phyloP scores from a whole-genome alignment of 225 moss, liverwort and hornwort species.

The Straminergon stramineum region DNA sequence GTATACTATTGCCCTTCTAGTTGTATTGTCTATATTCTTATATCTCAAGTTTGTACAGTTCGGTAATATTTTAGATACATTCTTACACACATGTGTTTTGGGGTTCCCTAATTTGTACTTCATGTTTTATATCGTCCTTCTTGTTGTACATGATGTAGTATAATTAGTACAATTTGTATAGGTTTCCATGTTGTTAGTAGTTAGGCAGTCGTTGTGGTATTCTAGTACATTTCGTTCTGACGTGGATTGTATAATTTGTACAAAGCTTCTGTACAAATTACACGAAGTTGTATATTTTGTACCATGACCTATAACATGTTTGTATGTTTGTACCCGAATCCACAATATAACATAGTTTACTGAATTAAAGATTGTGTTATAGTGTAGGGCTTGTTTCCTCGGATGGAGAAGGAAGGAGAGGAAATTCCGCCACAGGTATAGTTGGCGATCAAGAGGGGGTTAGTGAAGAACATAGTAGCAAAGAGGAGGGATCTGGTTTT shows the following conservation, averaged over 20 bases:
- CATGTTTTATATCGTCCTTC: neutral
- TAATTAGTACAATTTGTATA: too few relatives aligned
- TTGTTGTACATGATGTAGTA: too few relatives aligned
- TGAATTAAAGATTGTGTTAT: neutral
- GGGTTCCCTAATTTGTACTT: neutral
- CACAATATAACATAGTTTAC: neutral
- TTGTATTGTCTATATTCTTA: neutral
- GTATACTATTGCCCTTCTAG: neutral
- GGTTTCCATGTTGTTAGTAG: too few relatives aligned
- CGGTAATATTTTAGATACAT: too few relatives aligned
- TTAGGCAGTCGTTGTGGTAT: too few relatives aligned
- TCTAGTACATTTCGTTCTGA: too few relatives aligned
- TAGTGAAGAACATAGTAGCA: neutral
- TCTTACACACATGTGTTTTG: neutral
- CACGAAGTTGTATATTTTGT: too few relatives aligned
- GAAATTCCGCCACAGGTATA: too few relatives aligned
- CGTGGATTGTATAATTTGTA: neutral
- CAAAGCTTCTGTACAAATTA: neutral
- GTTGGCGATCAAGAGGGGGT: neutral
- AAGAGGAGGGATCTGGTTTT: accelerated
- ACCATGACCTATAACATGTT: too few relatives aligned
- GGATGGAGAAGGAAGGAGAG: too few relatives aligned
- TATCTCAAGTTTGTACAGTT: too few relatives aligned
- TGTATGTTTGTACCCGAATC: neutral
- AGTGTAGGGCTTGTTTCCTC: too few relatives aligned